Conservation (phyloP, 768 basidiomycete species). For the Trametopsis cervina region DNA sequence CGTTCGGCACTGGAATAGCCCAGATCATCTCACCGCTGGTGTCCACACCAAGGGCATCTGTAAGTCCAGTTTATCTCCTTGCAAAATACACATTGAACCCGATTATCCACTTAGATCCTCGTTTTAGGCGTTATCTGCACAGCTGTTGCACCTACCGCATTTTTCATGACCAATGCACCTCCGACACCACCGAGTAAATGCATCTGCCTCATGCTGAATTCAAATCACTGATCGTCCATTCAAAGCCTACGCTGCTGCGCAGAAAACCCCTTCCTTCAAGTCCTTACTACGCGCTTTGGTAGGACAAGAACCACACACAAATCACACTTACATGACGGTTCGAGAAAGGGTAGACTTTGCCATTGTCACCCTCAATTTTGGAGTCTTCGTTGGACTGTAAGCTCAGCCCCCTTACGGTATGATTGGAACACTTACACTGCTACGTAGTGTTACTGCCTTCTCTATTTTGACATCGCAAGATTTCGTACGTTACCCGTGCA, state of each 20-base stretch:
- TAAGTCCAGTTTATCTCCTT: constrained; percentile 26
- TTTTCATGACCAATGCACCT: constrained; percentile 55
- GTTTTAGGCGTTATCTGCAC: constrained; percentile 68
- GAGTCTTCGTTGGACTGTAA: constrained; percentile 56
- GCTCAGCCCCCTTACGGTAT: no score
- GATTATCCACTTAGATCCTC: constrained; percentile 42
- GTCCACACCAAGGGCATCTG: constrained; percentile 32
- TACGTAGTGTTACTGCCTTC: constrained; percentile 54
- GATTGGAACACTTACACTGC: no score
- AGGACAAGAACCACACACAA: constrained; percentile 25
- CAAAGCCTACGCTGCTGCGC: constrained; percentile 63
- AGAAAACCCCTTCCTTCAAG: constrained; percentile 42
- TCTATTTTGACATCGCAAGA: constrained; percentile 61
- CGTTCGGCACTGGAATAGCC: constrained; percentile 13
- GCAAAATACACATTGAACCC: background rate
- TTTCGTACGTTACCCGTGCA: constrained; percentile 39
- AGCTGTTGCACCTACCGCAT: constrained; percentile 46
- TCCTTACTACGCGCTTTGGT: constrained; percentile 50
- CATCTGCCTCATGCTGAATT: background rate
- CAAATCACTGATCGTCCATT: constrained; percentile 7
- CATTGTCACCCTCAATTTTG: constrained; percentile 55
- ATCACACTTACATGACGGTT: constrained; percentile 42
- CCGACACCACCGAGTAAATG: constrained; percentile 72
- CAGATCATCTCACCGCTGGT: constrained; percentile 7
- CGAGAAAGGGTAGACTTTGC: constrained; percentile 68